Conservation (phyloP, 208 protist genomes). For the Porcisia hertigi region DNA sequence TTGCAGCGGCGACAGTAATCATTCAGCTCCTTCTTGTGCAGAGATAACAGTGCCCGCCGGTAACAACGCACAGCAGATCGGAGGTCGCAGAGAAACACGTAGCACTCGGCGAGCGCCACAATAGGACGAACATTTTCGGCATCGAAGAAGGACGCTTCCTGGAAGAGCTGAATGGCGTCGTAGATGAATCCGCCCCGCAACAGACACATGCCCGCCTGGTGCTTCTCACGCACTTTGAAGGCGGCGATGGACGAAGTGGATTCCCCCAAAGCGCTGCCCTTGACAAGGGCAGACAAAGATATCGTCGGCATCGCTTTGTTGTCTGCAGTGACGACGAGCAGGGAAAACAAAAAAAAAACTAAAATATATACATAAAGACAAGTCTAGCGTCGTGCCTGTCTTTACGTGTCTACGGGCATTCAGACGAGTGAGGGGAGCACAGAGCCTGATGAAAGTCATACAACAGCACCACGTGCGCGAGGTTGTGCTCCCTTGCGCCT, state of each 20-base stretch:
- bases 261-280: not conserved
- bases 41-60: conserved; percentile 72
- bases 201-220: conserved; percentile 48
- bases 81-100: conserved; percentile 81
- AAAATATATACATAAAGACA: not conserved
- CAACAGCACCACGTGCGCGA: not conserved
- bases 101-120: conserved; percentile 80
- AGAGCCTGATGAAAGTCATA: not conserved
- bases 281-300: not conserved
- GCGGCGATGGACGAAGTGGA: conserved; percentile 12
- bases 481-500: not conserved
- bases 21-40: conserved; percentile 32
- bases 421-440: not conserved
- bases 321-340: not conserved
- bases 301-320: not conserved
- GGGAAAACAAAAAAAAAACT: not conserved
- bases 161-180: conserved; percentile 67
- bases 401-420: not conserved
- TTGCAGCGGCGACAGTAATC: conserved; percentile 8
- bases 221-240: conserved; percentile 41
- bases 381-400: not conserved
- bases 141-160: conserved; percentile 76
- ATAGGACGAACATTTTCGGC: conserved; percentile 69
- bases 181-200: conserved; percentile 51
- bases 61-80: conserved; percentile 83